phyloP scores from a whole-genome alignment of 1,284 basidiomycete genomes.

The Ceratobasidium sp. region DNA sequence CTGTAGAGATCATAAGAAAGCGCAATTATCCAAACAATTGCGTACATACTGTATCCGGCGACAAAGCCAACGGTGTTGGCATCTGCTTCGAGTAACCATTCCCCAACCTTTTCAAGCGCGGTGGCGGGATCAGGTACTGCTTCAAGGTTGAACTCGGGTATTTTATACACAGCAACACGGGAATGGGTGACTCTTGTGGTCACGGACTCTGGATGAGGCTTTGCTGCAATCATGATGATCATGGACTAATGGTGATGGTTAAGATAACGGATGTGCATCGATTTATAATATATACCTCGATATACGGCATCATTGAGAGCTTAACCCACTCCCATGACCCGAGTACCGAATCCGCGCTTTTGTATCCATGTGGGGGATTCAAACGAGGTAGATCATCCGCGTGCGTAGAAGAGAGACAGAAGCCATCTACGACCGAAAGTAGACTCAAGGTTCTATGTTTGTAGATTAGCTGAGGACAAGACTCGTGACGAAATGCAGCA shows the following conservation, averaged over 20 bases:
- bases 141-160: conserved; percentile 37
- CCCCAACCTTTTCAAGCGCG: conserved; percentile 58
- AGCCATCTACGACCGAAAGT: conserved; percentile 45
- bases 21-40: not conserved
- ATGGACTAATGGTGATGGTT: conserved; percentile 26
- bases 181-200: conserved; percentile 45
- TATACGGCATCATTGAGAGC: conserved; percentile 39
- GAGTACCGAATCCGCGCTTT: conserved; percentile 28
- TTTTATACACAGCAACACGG: conserved; percentile 58
- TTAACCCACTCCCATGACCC: conserved; percentile 39
- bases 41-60: conserved; percentile 46
- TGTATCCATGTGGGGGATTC: conserved; percentile 40
- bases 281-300: conserved; percentile 14
- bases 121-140: conserved; percentile 48
- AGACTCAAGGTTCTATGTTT: conserved; percentile 41
- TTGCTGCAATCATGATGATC: conserved; percentile 36
- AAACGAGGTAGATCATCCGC: conserved; percentile 42
- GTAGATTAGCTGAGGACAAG: not conserved
- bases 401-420: conserved; percentile 48
- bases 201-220: conserved; percentile 14
- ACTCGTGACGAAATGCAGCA: conserved; percentile 19
- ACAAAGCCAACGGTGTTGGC: conserved; percentile 56
- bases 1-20: conserved; percentile 54
- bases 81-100: conserved; percentile 63
- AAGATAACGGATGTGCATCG: not conserved